Evolutionary conservation across 441 rosid species (phyloP).

Genomic region (Croton laevigatus): DNA sequence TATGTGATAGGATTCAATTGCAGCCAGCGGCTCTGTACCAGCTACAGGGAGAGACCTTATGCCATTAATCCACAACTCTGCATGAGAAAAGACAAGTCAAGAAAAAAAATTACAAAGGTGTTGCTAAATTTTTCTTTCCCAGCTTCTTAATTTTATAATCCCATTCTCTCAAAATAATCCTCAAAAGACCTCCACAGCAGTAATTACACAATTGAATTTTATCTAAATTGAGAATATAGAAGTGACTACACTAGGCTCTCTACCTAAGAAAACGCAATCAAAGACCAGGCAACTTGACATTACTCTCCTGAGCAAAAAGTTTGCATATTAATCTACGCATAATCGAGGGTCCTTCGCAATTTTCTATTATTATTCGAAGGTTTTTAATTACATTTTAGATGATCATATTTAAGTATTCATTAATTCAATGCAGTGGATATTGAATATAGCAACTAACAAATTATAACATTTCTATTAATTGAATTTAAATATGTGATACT

Average conservation of each 20-base stretch:
- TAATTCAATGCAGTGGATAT: not conserved
- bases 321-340: not conserved
- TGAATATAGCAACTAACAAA: not conserved
- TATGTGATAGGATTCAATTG: constrained; percentile 55
- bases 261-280: not conserved
- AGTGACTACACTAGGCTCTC: not conserved
- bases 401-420: not conserved
- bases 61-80: constrained; percentile 44
- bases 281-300: not conserved
- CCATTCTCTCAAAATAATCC: not conserved
- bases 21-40: constrained; percentile 46
- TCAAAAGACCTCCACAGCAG: not conserved
- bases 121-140: not conserved
- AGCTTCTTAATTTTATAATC: not conserved
- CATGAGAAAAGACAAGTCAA: constrained; percentile 19
- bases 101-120: constrained; percentile 5
- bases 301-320: not conserved
- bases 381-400: not conserved
- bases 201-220: not conserved
- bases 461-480: not conserved
- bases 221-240: not conserved
- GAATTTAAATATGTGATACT: no score
- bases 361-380: not conserved
- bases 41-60: constrained; percentile 42
- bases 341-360: not conserved